A percentile compares a stretch with the other conserved stretches of the same genome.
These are phyloP conservation scores for Yarrowia deformans DNA, from an alignment of 805 yeast species.

Conservation along the genomic window DNA sequence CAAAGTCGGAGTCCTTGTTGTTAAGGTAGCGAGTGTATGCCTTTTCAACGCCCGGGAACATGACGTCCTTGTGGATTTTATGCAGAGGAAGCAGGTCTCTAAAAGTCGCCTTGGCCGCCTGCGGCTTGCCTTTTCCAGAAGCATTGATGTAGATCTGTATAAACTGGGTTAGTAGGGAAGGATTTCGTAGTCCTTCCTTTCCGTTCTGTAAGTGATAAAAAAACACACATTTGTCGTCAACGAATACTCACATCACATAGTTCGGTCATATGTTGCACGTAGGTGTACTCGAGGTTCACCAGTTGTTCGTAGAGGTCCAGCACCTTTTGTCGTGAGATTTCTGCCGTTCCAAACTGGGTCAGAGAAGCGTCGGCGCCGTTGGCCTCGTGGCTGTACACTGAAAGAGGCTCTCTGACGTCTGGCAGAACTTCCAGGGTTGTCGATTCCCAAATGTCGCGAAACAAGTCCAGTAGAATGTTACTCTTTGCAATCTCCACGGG, in stretches of 20 bases:
- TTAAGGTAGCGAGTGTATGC: constrained; percentile 9
- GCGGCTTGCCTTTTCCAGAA: constrained; percentile 33
- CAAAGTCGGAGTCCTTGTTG: neutral
- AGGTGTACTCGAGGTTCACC: constrained; percentile 33
- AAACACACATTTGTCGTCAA: neutral
- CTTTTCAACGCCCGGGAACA: constrained; percentile 19
- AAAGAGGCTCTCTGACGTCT: constrained; percentile 10
- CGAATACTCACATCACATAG: constrained; percentile 24
- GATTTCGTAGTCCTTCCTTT: constrained; percentile 3
- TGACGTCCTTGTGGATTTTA: constrained; percentile 20
- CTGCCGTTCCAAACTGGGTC: neutral
- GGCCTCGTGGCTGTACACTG: neutral
- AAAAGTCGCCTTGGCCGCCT: constrained; percentile 21
- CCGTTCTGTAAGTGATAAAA: neutral
- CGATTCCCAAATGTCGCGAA: constrained; percentile 13
- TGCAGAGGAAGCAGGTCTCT: constrained; percentile 19
- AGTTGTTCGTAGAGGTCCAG: constrained; percentile 28
- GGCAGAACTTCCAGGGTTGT: neutral
- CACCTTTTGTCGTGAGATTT: constrained; percentile 7
- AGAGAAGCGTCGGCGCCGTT: neutral
- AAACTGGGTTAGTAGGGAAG: constrained; percentile 34
- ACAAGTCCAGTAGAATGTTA: constrained; percentile 11
- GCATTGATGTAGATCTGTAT: constrained; percentile 30
- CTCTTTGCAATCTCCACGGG: constrained; percentile 20
- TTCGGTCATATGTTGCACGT: constrained; percentile 20